Conservation (phyloP, 2,329 filamentous ascomycete species). For the Didymella keratinophila region DNA sequence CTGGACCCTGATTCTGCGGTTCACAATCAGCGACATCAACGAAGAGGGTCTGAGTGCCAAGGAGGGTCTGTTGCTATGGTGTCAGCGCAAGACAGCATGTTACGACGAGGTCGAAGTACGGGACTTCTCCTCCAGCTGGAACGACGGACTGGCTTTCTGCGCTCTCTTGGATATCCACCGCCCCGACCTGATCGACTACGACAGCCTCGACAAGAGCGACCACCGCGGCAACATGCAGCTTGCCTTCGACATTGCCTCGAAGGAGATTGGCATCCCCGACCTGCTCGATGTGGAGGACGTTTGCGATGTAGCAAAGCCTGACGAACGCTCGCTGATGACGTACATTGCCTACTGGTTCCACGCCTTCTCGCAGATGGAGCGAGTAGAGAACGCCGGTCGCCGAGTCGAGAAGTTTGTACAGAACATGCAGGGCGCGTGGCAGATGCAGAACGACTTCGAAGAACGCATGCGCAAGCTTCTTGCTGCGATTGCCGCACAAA, state of each 20-base stretch:
- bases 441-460: constrained; percentile 98
- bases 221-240: constrained; percentile 97
- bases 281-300: constrained; percentile 98
- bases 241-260: constrained; percentile 93
- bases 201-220: constrained; percentile 90
- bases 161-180: constrained; percentile 95
- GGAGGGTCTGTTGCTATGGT: constrained; percentile 94
- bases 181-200: constrained; percentile 96
- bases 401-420: constrained; percentile 98
- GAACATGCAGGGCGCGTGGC: constrained; percentile 99
- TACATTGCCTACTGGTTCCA: constrained; percentile 99
- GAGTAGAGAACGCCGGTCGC: constrained; percentile 95
- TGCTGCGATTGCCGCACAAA: constrained; percentile 75
- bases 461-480: constrained; percentile 86
- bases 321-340: constrained; percentile 97
- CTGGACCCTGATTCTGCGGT: constrained; percentile 97
- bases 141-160: constrained; percentile 95
- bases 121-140: constrained; percentile 97
- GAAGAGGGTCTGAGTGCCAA: constrained; percentile 97
- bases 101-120: constrained; percentile 96
- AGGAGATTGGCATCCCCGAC: constrained; percentile 96
- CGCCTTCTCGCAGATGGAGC: constrained; percentile 98
- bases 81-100: constrained; percentile 97
- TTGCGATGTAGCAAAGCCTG: constrained; percentile 92
- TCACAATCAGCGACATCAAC: constrained; percentile 99